These are phyloP conservation scores for Suillus occidentalis DNA, from an alignment of 768 basidiomycete species.

Conservation along the genomic window DNA sequence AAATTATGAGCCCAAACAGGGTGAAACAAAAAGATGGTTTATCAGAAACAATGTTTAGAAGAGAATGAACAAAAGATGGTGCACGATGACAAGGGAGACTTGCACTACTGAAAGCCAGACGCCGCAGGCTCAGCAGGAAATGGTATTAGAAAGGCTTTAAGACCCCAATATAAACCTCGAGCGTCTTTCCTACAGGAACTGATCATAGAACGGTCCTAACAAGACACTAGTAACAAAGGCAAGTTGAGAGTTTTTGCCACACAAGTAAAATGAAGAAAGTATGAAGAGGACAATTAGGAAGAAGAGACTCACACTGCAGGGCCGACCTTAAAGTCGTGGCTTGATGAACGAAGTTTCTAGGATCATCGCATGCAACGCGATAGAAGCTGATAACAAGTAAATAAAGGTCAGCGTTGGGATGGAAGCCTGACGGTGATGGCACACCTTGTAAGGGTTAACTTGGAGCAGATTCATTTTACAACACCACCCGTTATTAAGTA, in stretches of 20 bases:
- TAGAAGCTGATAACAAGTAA: background rate
- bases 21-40: slow-evolving; percentile 8
- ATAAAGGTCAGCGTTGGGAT: background rate
- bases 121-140: background rate
- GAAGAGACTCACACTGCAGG: background rate
- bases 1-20: slow-evolving; percentile 4
- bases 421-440: background rate
- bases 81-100: slow-evolving; percentile 8
- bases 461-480: background rate
- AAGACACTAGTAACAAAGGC: background rate
- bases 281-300: slow-evolving; percentile 1
- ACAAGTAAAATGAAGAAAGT: slow-evolving; percentile 2
- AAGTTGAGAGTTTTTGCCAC: background rate
- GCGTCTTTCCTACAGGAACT: background rate
- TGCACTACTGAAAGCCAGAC: background rate
- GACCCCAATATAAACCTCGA: background rate
- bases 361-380: slow-evolving; percentile 1
- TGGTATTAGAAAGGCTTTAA: background rate
- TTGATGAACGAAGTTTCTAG: background rate
- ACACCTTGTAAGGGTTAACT: background rate
- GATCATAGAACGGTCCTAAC: background rate
- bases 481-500: background rate
- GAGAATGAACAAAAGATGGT: slow-evolving; percentile 4
- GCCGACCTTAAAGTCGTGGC: slow-evolving; percentile 2
- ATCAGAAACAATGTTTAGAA: slow-evolving; percentile 9